These are phyloP conservation scores for Balakata baccata DNA, from an alignment of 345 rosid species.

Conservation along the genomic window DNA sequence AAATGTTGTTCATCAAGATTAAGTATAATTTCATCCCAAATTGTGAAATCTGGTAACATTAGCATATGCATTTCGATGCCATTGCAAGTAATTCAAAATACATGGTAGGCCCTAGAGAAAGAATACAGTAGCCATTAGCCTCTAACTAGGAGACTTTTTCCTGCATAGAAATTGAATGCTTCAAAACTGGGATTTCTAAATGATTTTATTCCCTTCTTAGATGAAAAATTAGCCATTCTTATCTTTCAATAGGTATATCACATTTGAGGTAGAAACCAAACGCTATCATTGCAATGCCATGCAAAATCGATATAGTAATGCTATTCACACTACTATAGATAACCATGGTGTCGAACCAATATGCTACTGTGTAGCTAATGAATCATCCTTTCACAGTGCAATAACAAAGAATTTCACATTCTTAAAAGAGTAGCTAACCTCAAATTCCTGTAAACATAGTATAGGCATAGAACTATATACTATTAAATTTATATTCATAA, in stretches of 20 bases:
- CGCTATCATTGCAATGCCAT: background rate
- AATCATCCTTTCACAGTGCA: background rate
- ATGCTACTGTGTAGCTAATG: background rate
- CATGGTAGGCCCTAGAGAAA: background rate
- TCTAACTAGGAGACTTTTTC: no score
- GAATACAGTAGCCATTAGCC: background rate
- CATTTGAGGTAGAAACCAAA: background rate
- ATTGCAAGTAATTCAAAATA: background rate
- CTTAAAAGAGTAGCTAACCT: background rate
- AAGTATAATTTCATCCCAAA: background rate
- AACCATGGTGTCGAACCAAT: background rate
- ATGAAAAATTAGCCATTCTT: background rate
- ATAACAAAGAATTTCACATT: background rate
- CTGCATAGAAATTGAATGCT: background rate
- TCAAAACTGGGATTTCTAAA: background rate
- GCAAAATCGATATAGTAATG: no score
- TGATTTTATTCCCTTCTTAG: background rate
- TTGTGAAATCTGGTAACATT: background rate
- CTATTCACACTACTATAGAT: background rate
- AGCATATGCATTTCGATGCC: background rate
- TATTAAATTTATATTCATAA: background rate
- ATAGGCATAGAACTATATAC: background rate
- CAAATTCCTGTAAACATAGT: background rate
- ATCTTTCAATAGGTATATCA: background rate
- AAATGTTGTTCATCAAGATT: background rate